phyloP scores from a whole-genome alignment of 1,284 basidiomycete species.

The Puccinia triticina region DNA sequence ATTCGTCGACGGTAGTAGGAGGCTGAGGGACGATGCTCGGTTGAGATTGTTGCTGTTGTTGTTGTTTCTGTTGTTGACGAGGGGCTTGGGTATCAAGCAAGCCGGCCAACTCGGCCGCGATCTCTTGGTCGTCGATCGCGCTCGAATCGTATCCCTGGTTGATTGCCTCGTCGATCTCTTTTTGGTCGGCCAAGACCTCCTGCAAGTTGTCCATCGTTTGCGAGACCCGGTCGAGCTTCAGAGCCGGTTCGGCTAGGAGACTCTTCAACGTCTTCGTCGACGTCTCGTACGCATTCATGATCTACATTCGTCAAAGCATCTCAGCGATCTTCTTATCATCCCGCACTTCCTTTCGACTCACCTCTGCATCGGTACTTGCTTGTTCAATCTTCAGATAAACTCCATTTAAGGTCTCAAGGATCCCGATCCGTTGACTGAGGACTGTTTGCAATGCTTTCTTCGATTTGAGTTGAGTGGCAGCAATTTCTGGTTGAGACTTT shows the following conservation, averaged over 20 bases:
- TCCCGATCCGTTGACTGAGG: constrained; percentile 20
- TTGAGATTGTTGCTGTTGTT: not conserved
- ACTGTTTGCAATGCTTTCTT: constrained; percentile 24
- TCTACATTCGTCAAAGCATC: constrained; percentile 1
- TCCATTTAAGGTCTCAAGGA: constrained; percentile 31
- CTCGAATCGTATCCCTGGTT: not conserved
- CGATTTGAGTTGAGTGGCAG: constrained; percentile 9
- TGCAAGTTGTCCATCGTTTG: constrained; percentile 27
- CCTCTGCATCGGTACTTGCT: constrained; percentile 49
- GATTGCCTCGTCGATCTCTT: constrained; percentile 16
- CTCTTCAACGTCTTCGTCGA: constrained; percentile 30
- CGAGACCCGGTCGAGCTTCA: constrained; percentile 17
- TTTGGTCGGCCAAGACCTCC: constrained; percentile 5
- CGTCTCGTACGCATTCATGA: constrained; percentile 47
- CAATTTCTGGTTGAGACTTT: constrained; percentile 25
- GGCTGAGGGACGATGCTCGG: not conserved
- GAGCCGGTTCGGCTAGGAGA: not conserved
- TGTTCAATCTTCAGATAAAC: constrained; percentile 49
- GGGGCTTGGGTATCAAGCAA: not conserved
- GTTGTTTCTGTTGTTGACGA: not conserved
- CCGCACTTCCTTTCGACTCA: not conserved
- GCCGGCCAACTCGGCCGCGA: constrained; percentile 22
- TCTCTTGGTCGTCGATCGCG: constrained; percentile 8
- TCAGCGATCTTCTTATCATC: not conserved
- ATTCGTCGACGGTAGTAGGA: constrained; percentile 10